Conservation (phyloP, 441 rosid species). For the Erodium moschatum region DNA sequence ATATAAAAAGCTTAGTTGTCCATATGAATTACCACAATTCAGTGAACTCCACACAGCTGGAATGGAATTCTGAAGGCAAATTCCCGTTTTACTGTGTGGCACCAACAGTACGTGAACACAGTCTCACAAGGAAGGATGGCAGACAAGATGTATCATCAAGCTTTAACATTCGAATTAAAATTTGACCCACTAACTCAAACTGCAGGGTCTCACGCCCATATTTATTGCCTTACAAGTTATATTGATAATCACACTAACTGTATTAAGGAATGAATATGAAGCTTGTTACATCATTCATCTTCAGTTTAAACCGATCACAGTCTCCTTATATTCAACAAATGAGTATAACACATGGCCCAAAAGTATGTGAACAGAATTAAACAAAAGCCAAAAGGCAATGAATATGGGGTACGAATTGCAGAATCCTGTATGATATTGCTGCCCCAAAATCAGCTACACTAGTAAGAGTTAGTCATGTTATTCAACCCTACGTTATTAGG, state of each 20-base stretch:
- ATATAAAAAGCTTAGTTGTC: not conserved
- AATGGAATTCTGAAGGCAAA: not conserved
- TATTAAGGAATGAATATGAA: too few relatives aligned
- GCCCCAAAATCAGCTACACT: not conserved
- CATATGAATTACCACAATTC: slow-evolving; percentile 1
- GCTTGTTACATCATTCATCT: not conserved
- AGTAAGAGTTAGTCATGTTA: not conserved
- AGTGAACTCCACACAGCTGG: not conserved
- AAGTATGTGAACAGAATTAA: not conserved
- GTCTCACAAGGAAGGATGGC: not conserved
- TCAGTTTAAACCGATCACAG: not conserved
- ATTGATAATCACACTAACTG: not conserved
- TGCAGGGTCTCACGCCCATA: not conserved
- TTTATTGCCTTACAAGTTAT: not conserved
- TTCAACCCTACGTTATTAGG: not conserved
- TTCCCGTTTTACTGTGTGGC: not conserved
- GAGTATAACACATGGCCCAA: not conserved
- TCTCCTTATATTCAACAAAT: not conserved
- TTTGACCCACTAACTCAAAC: not conserved
- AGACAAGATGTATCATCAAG: not conserved
- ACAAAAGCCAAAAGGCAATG: not conserved
- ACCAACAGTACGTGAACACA: not conserved
- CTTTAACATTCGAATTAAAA: not conserved
- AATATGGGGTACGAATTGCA: not conserved
- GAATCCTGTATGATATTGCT: not conserved